These are phyloP conservation scores for Pleurozium schreberi DNA, from an alignment of 225 moss, liverwort and hornwort genomes.

Conservation along the genomic window DNA sequence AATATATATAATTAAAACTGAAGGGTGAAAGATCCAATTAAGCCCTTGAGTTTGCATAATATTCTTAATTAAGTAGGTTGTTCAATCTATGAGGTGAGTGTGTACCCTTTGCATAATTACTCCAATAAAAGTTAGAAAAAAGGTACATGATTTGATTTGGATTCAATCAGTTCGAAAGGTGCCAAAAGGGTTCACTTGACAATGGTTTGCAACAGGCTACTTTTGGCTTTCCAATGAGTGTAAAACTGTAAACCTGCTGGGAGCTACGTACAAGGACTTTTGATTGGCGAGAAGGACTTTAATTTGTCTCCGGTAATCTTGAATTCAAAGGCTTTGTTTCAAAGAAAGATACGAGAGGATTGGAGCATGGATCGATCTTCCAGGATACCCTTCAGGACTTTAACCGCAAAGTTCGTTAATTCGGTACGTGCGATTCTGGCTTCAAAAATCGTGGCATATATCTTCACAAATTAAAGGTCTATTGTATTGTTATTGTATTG, in stretches of 20 bases:
- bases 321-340: neutral
- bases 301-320: neutral
- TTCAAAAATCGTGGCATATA: neutral
- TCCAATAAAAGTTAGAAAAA: too few species aligned
- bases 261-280: neutral
- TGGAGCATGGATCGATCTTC: neutral
- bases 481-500: too few species aligned
- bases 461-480: too few species aligned
- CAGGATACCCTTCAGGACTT: neutral
- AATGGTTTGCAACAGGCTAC: neutral
- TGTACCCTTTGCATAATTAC: neutral
- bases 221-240: neutral
- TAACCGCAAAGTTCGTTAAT: neutral
- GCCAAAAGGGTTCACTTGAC: neutral
- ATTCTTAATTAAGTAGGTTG: neutral
- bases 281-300: neutral
- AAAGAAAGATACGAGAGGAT: neutral
- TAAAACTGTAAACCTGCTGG: too few species aligned
- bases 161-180: neutral
- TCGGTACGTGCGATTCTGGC: neutral
- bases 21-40: neutral
- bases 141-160: neutral
- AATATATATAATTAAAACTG: neutral
- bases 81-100: neutral
- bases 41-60: neutral